phyloP scores from a whole-genome alignment of 1,284 basidiomycete species.

The Cutaneotrichosporon sp. region DNA sequence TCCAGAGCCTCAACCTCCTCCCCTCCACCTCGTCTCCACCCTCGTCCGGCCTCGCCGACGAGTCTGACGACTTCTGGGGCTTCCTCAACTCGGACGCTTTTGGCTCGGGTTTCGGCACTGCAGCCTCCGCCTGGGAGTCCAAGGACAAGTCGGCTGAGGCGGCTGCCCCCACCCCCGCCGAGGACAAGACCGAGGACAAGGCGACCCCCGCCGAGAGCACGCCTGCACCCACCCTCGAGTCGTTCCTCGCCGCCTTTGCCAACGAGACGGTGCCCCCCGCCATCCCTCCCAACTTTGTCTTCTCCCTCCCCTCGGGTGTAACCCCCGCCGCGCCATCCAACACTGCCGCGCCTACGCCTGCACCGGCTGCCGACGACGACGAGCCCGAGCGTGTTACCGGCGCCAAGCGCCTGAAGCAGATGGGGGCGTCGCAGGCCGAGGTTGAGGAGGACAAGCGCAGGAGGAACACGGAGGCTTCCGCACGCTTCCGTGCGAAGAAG shows the following conservation, averaged over 20 bases:
- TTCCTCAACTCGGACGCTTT: conserved; percentile 51
- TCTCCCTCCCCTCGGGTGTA: conserved; percentile 20
- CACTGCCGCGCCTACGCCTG: conserved; percentile 13
- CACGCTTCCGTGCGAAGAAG: conserved; percentile 98
- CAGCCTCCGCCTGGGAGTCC: conserved; percentile 32
- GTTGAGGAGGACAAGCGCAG: conserved; percentile 67
- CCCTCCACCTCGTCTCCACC: conserved; percentile 38
- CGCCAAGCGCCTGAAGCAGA: conserved; percentile 49
- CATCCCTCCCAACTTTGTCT: conserved; percentile 31
- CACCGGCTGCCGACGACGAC: conserved; percentile 12
- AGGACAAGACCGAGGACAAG: conserved; percentile 3
- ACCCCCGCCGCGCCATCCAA: conserved; percentile 18
- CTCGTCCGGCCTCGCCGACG: conserved; percentile 32
- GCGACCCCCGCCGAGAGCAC: conserved; percentile 11
- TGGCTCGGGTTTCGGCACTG: conserved; percentile 43
- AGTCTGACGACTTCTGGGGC: conserved; percentile 49
- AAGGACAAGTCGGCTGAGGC: conserved; percentile 16
- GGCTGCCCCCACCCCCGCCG: conserved; percentile 7
- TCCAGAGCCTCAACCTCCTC: conserved; percentile 27
- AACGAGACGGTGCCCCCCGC: conserved; percentile 22
- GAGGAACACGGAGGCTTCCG: conserved; percentile 92
- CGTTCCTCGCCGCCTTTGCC: conserved; percentile 49
- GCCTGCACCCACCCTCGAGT: conserved; percentile 40
- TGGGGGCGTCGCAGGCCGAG: conserved; percentile 44
- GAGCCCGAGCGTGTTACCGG: conserved; percentile 33